Base-by-base conservation (phyloP, 768 basidiomycete species). In the Boletus pseudopeckii region DNA sequence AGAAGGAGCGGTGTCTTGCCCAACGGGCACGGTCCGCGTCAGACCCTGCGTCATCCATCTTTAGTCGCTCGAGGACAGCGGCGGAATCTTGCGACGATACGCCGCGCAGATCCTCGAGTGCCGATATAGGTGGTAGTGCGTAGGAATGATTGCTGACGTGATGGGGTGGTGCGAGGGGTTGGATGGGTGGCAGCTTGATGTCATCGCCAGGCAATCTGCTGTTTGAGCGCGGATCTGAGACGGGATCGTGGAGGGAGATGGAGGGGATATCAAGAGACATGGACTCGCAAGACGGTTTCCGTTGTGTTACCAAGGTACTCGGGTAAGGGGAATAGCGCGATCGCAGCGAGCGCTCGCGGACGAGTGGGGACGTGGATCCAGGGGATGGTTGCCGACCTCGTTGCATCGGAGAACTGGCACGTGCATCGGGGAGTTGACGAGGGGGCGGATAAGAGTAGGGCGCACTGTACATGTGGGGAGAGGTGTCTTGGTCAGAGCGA, bases 111-210 rank as follows among this genome's bases (percentile, higher is more conserved):
- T 82, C 81, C 65, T 88, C 86, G 60, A 90, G 70, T 0, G 84
- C 81, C 7, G 86, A 83, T 52, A 88, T 87, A 1, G 86, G 84
- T 1, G 85, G 86, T 4, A 88, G 64, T 2, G 84, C 80, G 55
- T 84, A 84, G 2, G 74, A 70, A 2, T 76, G 67, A 15, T 69
- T 68, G 26, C 61, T 69, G 15, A 68, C 58, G 39, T 62, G 63
- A 44, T 57, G 65, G 2, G 66, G 57, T 1, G 63, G 60, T 5
- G 59, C 61, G 14, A 73, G 72, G 18, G 74, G 65, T 15, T 74
- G 75, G 41, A 78, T 72, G 20, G 77, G 77, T 15, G 77, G 74
- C 18, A 78, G 59, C 34, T 64, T 68, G 50, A 77, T 74, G 32
- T 67, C 66, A 42, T 76, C 75, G 28, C 70, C 67, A 3, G 63